Percentiles rank a stretch among this genome's conserved stretches.
Evolutionary conservation across 2,329 filamentous ascomycete genomes (phyloP).

Genomic region (Plenodomus lindquistii): DNA sequence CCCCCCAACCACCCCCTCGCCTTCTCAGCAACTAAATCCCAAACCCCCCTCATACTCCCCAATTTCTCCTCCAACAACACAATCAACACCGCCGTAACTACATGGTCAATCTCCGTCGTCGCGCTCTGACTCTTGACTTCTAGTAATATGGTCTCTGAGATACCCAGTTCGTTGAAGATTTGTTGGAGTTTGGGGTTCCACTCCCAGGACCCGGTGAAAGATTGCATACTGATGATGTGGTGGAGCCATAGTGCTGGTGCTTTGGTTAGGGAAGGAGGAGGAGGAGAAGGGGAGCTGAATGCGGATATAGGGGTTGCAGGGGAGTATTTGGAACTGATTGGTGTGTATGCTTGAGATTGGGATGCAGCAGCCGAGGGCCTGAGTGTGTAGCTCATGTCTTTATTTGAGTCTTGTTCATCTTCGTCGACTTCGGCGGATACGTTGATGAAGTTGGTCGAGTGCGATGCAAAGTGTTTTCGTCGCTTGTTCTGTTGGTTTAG

Average conservation of each 20-base stretch:
- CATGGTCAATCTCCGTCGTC: slow-evolving; percentile 14
- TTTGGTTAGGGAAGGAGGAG: slow-evolving; percentile 10
- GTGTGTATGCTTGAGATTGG: too few relatives aligned
- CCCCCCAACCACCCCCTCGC: slow-evolving; percentile 50
- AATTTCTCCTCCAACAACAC: slow-evolving; percentile 55
- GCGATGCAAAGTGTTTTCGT: slow-evolving; percentile 67
- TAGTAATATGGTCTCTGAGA: slow-evolving; percentile 1
- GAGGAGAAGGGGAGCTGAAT: not conserved
- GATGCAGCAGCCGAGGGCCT: not conserved
- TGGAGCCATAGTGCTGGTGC: slow-evolving; percentile 39
- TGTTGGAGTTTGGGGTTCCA: slow-evolving; percentile 35
- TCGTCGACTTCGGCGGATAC: not conserved
- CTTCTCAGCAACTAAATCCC: slow-evolving; percentile 68
- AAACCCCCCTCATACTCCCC: slow-evolving; percentile 55
- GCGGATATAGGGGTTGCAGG: not conserved
- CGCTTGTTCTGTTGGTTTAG: slow-evolving; percentile 87
- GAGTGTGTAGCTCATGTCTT: too few relatives aligned
- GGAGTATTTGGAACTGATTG: too few relatives aligned
- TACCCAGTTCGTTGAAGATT: slow-evolving; percentile 17
- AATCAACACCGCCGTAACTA: slow-evolving; percentile 51
- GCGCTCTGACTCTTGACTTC: not conserved
- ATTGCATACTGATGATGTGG: slow-evolving; percentile 58
- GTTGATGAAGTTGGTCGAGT: not conserved
- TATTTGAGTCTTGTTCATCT: too few relatives aligned
- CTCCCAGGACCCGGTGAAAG: slow-evolving; percentile 60